Evolutionary conservation across 2,329 filamentous ascomycete genomes (phyloP).

Genomic region (Iodosphaeria phyllophila): DNA sequence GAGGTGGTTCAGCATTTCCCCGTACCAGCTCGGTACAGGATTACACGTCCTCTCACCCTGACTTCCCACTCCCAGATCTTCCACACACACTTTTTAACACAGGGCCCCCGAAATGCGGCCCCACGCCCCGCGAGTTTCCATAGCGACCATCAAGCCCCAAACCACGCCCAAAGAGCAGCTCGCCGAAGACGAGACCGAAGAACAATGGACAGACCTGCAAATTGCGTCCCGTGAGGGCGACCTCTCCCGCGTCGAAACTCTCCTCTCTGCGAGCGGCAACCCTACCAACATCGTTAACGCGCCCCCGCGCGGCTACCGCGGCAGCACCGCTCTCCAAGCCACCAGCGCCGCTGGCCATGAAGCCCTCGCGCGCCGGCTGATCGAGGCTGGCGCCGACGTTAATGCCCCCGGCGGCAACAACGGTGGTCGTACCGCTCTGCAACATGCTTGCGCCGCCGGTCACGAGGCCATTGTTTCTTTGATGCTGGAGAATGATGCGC

Average conservation of each 20-base stretch:
- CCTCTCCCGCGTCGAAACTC: constrained; percentile 7
- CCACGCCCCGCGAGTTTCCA: constrained; percentile 1
- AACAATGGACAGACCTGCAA: constrained; percentile 17
- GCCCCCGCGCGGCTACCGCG: constrained; percentile 8
- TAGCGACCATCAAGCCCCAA: constrained; percentile 1
- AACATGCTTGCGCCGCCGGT: constrained; percentile 12
- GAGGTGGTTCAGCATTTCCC: no score
- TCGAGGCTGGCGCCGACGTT: constrained; percentile 7
- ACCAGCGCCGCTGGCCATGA: constrained; percentile 9
- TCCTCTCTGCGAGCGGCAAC: constrained; percentile 8
- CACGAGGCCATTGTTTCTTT: constrained; percentile 6
- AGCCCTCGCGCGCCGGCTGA: constrained; percentile 6
- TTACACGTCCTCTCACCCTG: no score
- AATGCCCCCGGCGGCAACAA: constrained; percentile 12
- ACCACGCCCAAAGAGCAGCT: constrained; percentile 2
- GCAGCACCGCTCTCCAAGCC: constrained; percentile 12
- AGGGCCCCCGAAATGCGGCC: no score
- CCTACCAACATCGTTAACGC: constrained; percentile 12
- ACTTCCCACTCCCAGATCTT: no score
- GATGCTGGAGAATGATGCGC: constrained; percentile 7
- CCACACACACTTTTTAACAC: no score
- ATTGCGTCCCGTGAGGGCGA: constrained; percentile 14
- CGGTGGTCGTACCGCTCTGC: constrained; percentile 18
- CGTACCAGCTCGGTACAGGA: no score
- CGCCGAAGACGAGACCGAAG: constrained; percentile 9